Conservation (phyloP, 352 stramenopile species). For the Globisporangium spinosum region DNA sequence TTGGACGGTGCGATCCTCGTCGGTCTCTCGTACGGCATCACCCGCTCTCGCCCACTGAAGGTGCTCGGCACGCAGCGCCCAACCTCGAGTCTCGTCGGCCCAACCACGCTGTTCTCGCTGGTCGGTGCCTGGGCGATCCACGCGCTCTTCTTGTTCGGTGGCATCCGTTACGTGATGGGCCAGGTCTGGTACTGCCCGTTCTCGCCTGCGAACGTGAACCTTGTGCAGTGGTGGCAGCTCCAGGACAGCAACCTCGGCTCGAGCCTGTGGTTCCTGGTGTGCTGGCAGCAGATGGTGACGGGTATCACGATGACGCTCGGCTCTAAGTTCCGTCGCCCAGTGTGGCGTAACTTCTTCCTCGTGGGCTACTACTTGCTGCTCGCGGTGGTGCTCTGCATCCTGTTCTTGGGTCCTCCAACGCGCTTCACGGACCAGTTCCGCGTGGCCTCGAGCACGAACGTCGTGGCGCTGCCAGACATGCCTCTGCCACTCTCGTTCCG, state of each 20-base stretch:
- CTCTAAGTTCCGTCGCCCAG: slow-evolving; percentile 56
- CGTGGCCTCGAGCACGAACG: slow-evolving; percentile 70
- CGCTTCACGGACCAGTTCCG: slow-evolving; percentile 68
- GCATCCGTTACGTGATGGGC: slow-evolving; percentile 56
- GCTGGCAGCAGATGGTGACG: slow-evolving; percentile 67
- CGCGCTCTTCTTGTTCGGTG: slow-evolving; percentile 64
- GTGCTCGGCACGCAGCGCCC: slow-evolving; percentile 61
- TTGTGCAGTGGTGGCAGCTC: slow-evolving; percentile 71
- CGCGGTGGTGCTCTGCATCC: slow-evolving; percentile 46
- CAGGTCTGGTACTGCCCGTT: slow-evolving; percentile 73
- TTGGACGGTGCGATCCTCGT: slow-evolving; percentile 78
- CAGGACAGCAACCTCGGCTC: slow-evolving; percentile 65
- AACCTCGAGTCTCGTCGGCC: slow-evolving; percentile 80
- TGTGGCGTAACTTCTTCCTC: slow-evolving; percentile 67
- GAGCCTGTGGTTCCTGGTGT: slow-evolving; percentile 60
- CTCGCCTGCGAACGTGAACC: slow-evolving; percentile 54
- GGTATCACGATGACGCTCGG: slow-evolving; percentile 57
- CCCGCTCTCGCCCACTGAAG: slow-evolving; percentile 53
- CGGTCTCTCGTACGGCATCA: slow-evolving; percentile 77
- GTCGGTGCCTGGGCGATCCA: slow-evolving; percentile 62
- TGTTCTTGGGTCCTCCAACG: slow-evolving; percentile 53
- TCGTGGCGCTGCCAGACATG: slow-evolving; percentile 65
- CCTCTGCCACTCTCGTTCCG: slow-evolving; percentile 54
- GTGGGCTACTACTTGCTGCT: slow-evolving; percentile 58
- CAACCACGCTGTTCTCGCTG: slow-evolving; percentile 62